Evolutionary conservation across 805 yeast species (phyloP), one percentile per base, ranked within the genome.

Genomic region (Candida khao-thaluensis): DNA sequence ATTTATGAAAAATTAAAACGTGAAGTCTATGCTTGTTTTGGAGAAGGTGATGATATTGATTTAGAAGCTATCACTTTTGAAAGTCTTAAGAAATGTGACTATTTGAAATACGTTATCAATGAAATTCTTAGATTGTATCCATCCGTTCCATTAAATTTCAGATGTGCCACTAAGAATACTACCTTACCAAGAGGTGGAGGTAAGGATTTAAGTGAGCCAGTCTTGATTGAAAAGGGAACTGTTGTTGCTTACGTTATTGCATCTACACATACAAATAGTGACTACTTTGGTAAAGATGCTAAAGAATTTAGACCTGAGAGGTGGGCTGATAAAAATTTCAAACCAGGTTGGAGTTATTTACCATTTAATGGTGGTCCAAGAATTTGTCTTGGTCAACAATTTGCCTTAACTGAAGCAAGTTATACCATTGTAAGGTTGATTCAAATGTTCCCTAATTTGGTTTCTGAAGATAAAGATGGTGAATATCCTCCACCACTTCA

Each of bases 331-430:
- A 53, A 50, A 30, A 60, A 59, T 40, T 45, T 50, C 24, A 54
- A 54, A 30, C 54, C 62, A 24, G 67, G 71, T 7, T 74, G 78
- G 77, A 72, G 69, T 21, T 74, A 69, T 52, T 54, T 73, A 22
- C 78, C 79, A 17, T 74, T 74, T 57, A 72, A 73, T 48, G 80
- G 79, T 31, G 80, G 80, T 5, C 79, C 79, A 16, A 57, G 80
- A 44, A 72, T 74, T 42, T 74, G 79, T 51, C 58, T 74, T 38
- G 80, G 79, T 28, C 79, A 74, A 59, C 79, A 74, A 54, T 73
- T 72, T 54, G 80, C 79, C 5, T 64, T 74, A 15, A 73, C 77
- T 15, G 79, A 74, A 55, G 73, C 76, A 9, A 60, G 72, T 15
- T 74, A 71, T 52, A 59, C 66, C 14, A 48, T 69, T 29, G 65